Evolutionary conservation across 192 early-diverging fungal species (phyloP), one percentile per base, ranked within the genome.

Genomic region (Backusella tuberculispora): DNA sequence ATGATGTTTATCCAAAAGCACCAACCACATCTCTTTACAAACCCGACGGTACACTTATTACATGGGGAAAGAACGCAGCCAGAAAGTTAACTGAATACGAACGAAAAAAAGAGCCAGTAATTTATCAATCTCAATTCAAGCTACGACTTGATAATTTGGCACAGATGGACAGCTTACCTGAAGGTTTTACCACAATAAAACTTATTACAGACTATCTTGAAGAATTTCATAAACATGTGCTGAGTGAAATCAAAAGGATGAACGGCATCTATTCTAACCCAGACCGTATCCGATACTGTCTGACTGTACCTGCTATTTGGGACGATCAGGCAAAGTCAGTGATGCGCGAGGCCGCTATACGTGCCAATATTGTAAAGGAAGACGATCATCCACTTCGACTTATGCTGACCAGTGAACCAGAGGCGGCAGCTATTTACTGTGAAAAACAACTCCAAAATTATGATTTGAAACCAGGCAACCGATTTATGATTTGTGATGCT

Each of bases 241-340:
- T 80, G 4, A 77, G 76, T 3, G 79, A 83, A 65, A 41, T 83
- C 15, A 68, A 74, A 68, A 69, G 74, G 48, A 75, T 69, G 3
- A 74, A 81, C 50, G 82, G 79, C 4, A 64, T 63, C 40, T 76
- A 78, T 66, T 83, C 78, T 63, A 74, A 81, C 41, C 73, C 72
- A 34, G 65, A 78, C 47, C 77, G 80, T 37, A 81, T 81, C 73
- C 66, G 79, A 43, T 83, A 83, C 46, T 85, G 82, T 74, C 74
- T 85, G 15, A 83, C 84, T 1, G 84, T 85, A 0, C 84, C 84
- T n/a, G 84, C 84, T 40, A 83, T 83, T 80, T 85, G 84, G 84
- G 76, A 75, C 5, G 84, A 85, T 71, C 73, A 74, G 44, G 84
- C 84, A 34, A 85, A 85, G 41, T 75, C 84, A 0, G 66, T 76